A percentile compares a stretch with the other conserved stretches of the same genome.
phyloP scores from a whole-genome alignment of 1,139 yeast species.

The Magnusiomyces tetraspermus region DNA sequence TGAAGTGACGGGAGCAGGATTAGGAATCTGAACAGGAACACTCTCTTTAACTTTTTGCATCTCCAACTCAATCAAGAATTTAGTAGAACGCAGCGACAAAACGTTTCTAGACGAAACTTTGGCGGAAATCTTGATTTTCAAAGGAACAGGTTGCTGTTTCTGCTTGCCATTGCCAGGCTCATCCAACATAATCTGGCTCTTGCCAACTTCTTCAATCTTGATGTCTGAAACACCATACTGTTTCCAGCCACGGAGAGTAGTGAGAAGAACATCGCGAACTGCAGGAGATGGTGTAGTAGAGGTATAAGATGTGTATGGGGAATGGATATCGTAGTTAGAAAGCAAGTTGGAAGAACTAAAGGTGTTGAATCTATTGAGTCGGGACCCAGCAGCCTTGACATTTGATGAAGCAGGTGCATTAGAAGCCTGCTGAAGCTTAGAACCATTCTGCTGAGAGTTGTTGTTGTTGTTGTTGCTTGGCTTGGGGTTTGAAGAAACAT shows the following conservation, averaged over 20 bases:
- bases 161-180: not conserved
- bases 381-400: not conserved
- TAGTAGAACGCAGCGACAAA: slow-evolving; percentile 27
- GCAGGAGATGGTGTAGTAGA: not conserved
- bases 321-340: not conserved
- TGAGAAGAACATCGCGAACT: slow-evolving; percentile 14
- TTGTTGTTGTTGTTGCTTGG: not conserved
- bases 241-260: slow-evolving; percentile 30
- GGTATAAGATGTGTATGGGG: not conserved
- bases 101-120: slow-evolving; percentile 29
- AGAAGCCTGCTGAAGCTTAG: too few species aligned
- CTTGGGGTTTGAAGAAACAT: not conserved
- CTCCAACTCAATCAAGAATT: slow-evolving; percentile 26
- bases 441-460: not conserved
- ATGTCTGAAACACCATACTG: slow-evolving; percentile 30
- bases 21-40: not conserved
- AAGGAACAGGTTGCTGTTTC: slow-evolving; percentile 3
- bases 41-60: not conserved
- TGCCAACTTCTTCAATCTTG: slow-evolving; percentile 17
- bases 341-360: not conserved
- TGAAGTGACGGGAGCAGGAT: not conserved
- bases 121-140: slow-evolving; percentile 26
- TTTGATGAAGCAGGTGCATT: too few species aligned
- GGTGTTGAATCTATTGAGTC: not conserved
- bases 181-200: not conserved